A percentile compares a stretch with the other conserved stretches of the same genome.
Evolutionary conservation across 352 stramenopile species (phyloP).

Genomic region (Pythium sp.): DNA sequence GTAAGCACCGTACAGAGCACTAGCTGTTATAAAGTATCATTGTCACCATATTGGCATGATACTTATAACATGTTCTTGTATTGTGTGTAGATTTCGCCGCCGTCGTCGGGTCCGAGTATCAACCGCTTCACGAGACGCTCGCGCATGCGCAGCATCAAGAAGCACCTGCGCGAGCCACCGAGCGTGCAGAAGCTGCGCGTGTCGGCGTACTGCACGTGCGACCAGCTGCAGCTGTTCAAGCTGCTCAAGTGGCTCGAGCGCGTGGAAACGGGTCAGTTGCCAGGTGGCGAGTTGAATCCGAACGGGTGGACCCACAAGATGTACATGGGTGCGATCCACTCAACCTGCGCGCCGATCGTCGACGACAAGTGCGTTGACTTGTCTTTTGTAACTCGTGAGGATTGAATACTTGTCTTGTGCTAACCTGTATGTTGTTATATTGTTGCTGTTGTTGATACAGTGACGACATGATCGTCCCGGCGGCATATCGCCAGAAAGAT

Average conservation of each 20-base stretch:
- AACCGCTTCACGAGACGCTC: conserved; percentile 78
- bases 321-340: conserved; percentile 87
- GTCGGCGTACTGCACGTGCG: conserved; percentile 83
- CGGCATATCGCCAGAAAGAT: conserved; percentile 72
- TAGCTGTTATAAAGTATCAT: not conserved
- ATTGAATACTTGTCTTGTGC: not conserved
- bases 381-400: not conserved
- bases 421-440: not conserved
- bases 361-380: conserved; percentile 35
- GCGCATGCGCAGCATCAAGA: conserved; percentile 84
- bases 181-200: conserved; percentile 79
- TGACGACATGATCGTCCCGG: conserved; percentile 34
- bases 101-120: conserved; percentile 37
- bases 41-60: not conserved
- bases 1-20: conserved; percentile 6
- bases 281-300: conserved; percentile 70
- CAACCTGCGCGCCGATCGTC: conserved; percentile 45
- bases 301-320: conserved; percentile 84
- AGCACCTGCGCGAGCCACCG: conserved; percentile 63
- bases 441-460: not conserved
- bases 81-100: conserved; percentile 22
- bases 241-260: conserved; percentile 85
- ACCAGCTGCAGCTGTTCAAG: conserved; percentile 84
- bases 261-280: conserved; percentile 72
- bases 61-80: not conserved